A percentile compares a stretch with the other conserved stretches of the same genome.
These are phyloP conservation scores for Rhynchosporium graminicola DNA, from an alignment of 2,329 filamentous ascomycete genomes.

Conservation along the genomic window DNA sequence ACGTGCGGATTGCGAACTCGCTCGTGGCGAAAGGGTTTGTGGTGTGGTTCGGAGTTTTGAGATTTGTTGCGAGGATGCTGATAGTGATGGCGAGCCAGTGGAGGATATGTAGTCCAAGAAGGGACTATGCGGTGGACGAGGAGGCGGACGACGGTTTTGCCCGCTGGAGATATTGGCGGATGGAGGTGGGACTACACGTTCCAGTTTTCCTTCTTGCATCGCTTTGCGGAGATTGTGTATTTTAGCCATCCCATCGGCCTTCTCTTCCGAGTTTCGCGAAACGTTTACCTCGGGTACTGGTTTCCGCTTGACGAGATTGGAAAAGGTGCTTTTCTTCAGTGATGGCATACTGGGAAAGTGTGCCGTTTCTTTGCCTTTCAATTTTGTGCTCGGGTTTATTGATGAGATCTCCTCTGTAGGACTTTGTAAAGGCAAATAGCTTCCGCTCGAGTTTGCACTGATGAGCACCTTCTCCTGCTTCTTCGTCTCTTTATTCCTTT, in stretches of 20 bases:
- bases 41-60: too few species aligned
- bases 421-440: slow-evolving; percentile 3
- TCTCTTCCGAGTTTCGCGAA: background rate
- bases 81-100: background rate
- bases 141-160: background rate
- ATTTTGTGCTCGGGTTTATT: background rate
- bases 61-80: too few species aligned
- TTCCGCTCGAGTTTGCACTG: slow-evolving; percentile 11
- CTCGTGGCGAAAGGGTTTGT: background rate
- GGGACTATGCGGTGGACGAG: background rate
- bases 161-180: background rate
- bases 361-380: background rate
- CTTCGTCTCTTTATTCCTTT: background rate
- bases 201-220: slow-evolving; percentile 24
- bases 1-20: background rate
- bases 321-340: slow-evolving; percentile 14
- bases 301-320: slow-evolving; percentile 12
- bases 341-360: background rate
- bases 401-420: background rate
- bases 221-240: slow-evolving; percentile 10
- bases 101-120: background rate
- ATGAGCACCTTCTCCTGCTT: background rate
- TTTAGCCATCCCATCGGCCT: slow-evolving; percentile 4
- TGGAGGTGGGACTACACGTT: slow-evolving; percentile 18
- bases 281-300: background rate